Percentiles rank a stretch among this genome's conserved stretches.
Evolutionary conservation across 345 rosid genomes (phyloP).

Genomic region (Moricandia moricandioides): DNA sequence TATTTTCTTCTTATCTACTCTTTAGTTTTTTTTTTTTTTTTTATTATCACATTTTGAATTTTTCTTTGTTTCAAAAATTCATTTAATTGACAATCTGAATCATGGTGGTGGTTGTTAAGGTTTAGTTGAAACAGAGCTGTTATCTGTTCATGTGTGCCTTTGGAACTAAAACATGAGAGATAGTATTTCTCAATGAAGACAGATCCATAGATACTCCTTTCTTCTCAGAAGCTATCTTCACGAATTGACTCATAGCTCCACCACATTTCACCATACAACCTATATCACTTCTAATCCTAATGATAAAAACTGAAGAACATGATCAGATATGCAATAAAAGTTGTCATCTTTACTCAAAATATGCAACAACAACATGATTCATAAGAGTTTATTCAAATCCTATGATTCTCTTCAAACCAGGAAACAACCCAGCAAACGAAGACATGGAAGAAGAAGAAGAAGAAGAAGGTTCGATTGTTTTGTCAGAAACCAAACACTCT

Average conservation of each 20-base stretch:
- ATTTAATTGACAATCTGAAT: background rate
- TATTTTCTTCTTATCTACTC: background rate
- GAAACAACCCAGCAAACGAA: slow-evolving; percentile 42
- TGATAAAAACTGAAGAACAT: background rate
- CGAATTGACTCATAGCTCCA: background rate
- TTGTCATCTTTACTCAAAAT: background rate
- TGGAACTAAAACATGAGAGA: background rate
- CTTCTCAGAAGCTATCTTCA: background rate
- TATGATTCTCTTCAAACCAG: slow-evolving; percentile 61
- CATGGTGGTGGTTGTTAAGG: background rate
- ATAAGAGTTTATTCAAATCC: slow-evolving; percentile 42
- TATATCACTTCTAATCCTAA: background rate
- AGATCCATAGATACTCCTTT: background rate
- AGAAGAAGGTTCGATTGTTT: slow-evolving; percentile 6
- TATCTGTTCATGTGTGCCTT: background rate
- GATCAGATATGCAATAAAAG: background rate
- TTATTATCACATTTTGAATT: background rate
- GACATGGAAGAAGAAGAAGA: slow-evolving; percentile 22
- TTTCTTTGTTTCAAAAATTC: background rate
- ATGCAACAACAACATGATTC: background rate
- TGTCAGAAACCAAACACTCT: slow-evolving; percentile 50
- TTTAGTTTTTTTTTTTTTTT: background rate
- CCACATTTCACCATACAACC: background rate
- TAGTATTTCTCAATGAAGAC: background rate
- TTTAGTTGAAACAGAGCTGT: background rate